Evolutionary conservation across 345 rosid species (phyloP).

Genomic region (Clausena lansium): DNA sequence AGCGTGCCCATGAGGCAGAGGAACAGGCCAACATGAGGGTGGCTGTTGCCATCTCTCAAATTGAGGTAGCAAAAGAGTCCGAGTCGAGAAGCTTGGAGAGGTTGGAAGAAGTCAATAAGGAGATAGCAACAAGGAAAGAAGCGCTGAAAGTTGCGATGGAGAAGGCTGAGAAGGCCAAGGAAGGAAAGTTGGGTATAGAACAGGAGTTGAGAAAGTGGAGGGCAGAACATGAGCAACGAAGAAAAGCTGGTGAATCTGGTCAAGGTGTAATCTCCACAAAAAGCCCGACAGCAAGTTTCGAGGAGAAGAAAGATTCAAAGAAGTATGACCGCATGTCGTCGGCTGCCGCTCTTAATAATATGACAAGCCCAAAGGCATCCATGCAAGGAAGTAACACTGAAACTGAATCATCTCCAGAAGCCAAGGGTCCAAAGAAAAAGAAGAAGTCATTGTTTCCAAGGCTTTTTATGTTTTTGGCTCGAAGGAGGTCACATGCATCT

Average conservation of each 20-base stretch:
- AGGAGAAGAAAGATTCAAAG: conserved; percentile 39
- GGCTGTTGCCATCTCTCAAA: conserved; percentile 64
- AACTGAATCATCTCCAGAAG: conserved; percentile 33
- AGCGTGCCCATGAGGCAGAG: conserved; percentile 73
- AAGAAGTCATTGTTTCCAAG: conserved; percentile 76
- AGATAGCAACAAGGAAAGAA: conserved; percentile 55
- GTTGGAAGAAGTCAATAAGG: conserved; percentile 63
- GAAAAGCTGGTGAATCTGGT: conserved; percentile 50
- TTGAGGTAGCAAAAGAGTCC: conserved; percentile 70
- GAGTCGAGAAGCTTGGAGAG: conserved; percentile 52
- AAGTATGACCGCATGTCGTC: conserved; percentile 14
- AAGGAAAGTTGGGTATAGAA: conserved; percentile 77
- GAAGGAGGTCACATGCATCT: conserved; percentile 50
- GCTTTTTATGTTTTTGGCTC: conserved; percentile 59
- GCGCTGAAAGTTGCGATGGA: conserved; percentile 60
- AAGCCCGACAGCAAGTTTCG: conserved; percentile 32
- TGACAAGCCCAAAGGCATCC: conserved; percentile 33
- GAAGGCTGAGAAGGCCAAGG: conserved; percentile 89
- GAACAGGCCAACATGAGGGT: conserved; percentile 72
- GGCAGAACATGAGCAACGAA: conserved; percentile 64
- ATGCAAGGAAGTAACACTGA: conserved; percentile 25
- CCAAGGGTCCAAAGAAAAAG: conserved; percentile 56
- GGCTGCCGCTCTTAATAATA: conserved; percentile 2
- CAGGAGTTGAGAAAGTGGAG: conserved; percentile 91
- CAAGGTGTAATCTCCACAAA: conserved; percentile 28